Percentiles rank a stretch among this genome's conserved stretches.
Evolutionary conservation across 75 land plant genomes (phyloP).

Genomic region (Sequoiadendron giganteum): DNA sequence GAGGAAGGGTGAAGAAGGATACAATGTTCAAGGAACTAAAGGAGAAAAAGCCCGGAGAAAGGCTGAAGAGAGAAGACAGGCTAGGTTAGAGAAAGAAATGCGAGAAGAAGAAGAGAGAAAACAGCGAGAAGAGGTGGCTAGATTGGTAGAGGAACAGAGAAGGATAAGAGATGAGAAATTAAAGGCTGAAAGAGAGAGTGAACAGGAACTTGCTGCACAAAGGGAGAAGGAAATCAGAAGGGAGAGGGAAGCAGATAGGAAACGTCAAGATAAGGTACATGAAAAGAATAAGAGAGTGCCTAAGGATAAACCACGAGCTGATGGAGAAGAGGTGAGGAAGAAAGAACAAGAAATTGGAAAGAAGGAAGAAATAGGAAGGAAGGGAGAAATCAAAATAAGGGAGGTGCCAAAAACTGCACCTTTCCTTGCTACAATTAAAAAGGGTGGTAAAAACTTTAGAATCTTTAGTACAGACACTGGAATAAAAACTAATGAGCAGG

Average conservation of each 20-base stretch:
- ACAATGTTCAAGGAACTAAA: slow-evolving; percentile 47
- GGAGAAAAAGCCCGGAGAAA: slow-evolving; percentile 87
- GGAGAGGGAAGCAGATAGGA: slow-evolving; percentile 57
- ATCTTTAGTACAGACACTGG: slow-evolving; percentile 17
- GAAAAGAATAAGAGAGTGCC: slow-evolving; percentile 58
- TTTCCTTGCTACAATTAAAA: not conserved
- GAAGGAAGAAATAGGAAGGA: slow-evolving; percentile 36
- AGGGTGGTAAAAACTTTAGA: slow-evolving; percentile 18
- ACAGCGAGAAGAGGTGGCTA: slow-evolving; percentile 91
- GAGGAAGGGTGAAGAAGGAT: slow-evolving; percentile 62
- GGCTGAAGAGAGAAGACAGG: slow-evolving; percentile 92
- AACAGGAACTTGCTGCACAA: slow-evolving; percentile 27
- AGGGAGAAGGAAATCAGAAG: slow-evolving; percentile 56
- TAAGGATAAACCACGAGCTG: slow-evolving; percentile 49
- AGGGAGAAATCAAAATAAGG: slow-evolving; percentile 34
- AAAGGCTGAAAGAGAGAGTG: slow-evolving; percentile 56
- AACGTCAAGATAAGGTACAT: slow-evolving; percentile 66
- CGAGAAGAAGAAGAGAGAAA: slow-evolving; percentile 89
- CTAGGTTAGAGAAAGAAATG: slow-evolving; percentile 82
- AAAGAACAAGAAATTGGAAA: slow-evolving; percentile 39
- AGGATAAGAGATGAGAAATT: slow-evolving; percentile 71
- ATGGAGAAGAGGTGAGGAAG: slow-evolving; percentile 56
- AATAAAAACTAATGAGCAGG: slow-evolving; percentile 13
- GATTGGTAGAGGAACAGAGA: slow-evolving; percentile 88
- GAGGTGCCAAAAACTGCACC: slow-evolving; percentile 26